phyloP scores from a whole-genome alignment of 2,329 filamentous ascomycete species.

The Elsinoe ampelina region DNA sequence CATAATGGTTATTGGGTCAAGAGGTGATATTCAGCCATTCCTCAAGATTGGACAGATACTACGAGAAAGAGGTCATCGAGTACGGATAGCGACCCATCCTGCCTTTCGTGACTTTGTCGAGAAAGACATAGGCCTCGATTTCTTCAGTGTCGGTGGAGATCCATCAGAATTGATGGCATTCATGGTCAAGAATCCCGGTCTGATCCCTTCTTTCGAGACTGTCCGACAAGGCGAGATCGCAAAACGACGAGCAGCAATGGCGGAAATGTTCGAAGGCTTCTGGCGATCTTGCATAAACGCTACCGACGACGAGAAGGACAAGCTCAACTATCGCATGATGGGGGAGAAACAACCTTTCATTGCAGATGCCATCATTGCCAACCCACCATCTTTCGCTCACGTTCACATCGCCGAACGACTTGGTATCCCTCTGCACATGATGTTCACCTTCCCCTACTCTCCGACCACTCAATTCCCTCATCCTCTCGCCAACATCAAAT shows the following conservation, averaged over 20 bases:
- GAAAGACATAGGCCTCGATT: constrained; percentile 62
- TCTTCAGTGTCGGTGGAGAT: constrained; percentile 71
- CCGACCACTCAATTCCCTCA: constrained; percentile 69
- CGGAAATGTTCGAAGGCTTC: constrained; percentile 73
- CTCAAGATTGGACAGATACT: constrained; percentile 64
- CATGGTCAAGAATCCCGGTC: constrained; percentile 75
- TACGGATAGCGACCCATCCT: constrained; percentile 70
- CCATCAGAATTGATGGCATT: constrained; percentile 77
- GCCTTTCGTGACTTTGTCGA: constrained; percentile 68
- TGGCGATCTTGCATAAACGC: constrained; percentile 70
- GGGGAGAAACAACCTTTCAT: constrained; percentile 52
- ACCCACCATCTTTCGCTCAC: constrained; percentile 69
- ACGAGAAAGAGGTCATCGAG: constrained; percentile 63
- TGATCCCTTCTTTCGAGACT: constrained; percentile 65
- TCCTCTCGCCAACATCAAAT: constrained; percentile 64
- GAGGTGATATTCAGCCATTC: constrained; percentile 75
- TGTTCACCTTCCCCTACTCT: constrained; percentile 57
- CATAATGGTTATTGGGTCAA: constrained; percentile 72
- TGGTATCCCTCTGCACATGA: constrained; percentile 60
- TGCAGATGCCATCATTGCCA: constrained; percentile 75
- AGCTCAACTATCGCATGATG: constrained; percentile 53
- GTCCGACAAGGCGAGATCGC: constrained; percentile 66
- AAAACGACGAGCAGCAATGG: constrained; percentile 58
- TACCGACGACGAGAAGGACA: constrained; percentile 58
- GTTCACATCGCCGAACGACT: constrained; percentile 71